Evolutionary conservation across 306 rosid species (phyloP).

Genomic region (Castanopsis chinensis): DNA sequence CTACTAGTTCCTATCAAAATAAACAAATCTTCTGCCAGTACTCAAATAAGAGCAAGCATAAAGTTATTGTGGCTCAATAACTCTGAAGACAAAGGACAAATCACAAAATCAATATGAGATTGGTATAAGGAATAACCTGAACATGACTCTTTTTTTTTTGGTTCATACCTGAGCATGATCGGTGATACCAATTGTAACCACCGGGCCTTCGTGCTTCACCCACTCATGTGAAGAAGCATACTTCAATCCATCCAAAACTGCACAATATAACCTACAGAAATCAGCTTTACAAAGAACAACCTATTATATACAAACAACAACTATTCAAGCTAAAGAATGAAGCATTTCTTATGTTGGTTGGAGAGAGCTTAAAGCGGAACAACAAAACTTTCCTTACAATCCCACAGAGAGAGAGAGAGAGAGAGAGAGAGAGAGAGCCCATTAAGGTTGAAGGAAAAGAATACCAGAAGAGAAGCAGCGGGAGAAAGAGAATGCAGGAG

Average conservation of each 20-base stretch:
- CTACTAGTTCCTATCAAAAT: too few species aligned
- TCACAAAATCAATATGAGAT: neutral
- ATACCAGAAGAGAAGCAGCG: constrained; percentile 84
- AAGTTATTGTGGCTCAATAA: neutral
- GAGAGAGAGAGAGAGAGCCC: neutral
- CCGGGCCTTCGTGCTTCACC: constrained; percentile 94
- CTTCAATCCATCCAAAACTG: constrained; percentile 94
- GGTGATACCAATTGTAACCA: constrained; percentile 84
- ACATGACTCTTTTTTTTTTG: constrained; percentile 40
- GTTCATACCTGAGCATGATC: constrained; percentile 67
- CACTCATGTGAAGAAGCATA: constrained; percentile 95
- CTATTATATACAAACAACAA: neutral
- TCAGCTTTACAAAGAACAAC: neutral
- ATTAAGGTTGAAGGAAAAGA: neutral
- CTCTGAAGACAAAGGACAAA: neutral
- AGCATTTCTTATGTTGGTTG: neutral
- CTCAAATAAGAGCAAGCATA: neutral
- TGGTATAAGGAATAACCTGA: constrained; percentile 48
- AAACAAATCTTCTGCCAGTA: too few species aligned
- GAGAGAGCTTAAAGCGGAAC: neutral
- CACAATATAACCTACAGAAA: constrained; percentile 6
- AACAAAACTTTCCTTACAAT: neutral
- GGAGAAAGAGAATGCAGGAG: constrained; percentile 61
- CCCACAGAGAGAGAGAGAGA: neutral
- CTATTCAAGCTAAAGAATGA: neutral